Base-by-base conservation (phyloP, 306 rosid species). In the Cicer yamashitae region DNA sequence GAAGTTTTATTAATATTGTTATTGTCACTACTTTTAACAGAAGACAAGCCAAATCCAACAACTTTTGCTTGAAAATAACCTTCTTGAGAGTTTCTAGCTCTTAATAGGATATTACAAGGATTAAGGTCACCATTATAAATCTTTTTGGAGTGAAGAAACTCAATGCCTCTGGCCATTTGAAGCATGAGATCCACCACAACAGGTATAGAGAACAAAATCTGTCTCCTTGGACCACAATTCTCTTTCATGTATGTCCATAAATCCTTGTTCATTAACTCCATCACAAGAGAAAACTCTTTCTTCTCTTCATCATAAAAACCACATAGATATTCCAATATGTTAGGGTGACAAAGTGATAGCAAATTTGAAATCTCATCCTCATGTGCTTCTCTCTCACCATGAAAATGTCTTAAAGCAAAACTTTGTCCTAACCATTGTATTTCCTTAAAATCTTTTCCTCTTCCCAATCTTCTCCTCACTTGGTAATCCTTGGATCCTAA, bases 121-220 rank as follows among this genome's bases (percentile, higher is more conserved):
- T 89, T 89, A 68, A 96, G 86, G 48, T 89, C 84, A 20, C 99
- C 99, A 77, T 96, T 98, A 70, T 58, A 89, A 48, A 92, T 84
- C 17, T 86, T 88, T 67, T 65, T 83, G 8, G 94, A 88, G 77
- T 96, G 98, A 6, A 96, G 92, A 38, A 90, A 87, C 61, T 90
- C 96, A 81, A 92, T 88, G 52, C 97, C 98, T 79, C 98, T 86
- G 0, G 98, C 96, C 71, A 96, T 90, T 72, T 96, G 99, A 80
- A 96, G 97, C 98, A 96, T 92, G 71, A 96, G 81, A 84, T 96
- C 99, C 63, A 89, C 92, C 56, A 87, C 81, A 25, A 89, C 96
- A 3, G 93, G 87, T 18, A 90, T 76, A 13, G 99, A 84, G 78
- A 92, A 88, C 77, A 92, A 39, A 75, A 87, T 59, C 84, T 77